These are phyloP conservation scores for Gremmenia infestans DNA, from an alignment of 2,329 filamentous ascomycete species.

Conservation along the genomic window DNA sequence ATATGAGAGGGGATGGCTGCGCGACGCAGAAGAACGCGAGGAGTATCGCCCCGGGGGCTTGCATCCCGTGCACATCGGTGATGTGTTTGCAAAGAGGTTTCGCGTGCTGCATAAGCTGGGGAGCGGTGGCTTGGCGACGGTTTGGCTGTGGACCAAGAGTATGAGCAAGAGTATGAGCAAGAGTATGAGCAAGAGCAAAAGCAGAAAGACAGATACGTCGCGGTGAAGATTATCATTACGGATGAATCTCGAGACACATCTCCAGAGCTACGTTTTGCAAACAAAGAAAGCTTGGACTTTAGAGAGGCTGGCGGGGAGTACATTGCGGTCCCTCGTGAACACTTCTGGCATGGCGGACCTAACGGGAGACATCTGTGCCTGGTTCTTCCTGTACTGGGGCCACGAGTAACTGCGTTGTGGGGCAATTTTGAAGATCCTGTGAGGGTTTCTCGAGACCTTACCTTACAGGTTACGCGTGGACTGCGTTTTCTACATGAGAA, in stretches of 20 bases:
- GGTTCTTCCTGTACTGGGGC: constrained; percentile 10
- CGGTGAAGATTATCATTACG: constrained; percentile 10
- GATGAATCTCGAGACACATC: constrained; percentile 6
- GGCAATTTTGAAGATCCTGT: constrained; percentile 5
- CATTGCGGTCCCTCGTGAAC: constrained; percentile 4
- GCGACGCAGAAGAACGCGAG: constrained; percentile 7
- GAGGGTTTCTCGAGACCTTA: constrained; percentile 3
- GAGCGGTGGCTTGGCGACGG: constrained; percentile 19
- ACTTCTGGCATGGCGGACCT: constrained; percentile 8
- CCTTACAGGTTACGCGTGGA: constrained; percentile 5
- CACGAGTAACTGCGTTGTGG: constrained; percentile 8
- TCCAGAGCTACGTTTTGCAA: constrained; percentile 6
- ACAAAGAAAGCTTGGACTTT: constrained; percentile 6
- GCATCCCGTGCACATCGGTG: constrained; percentile 24
- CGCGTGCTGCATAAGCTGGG: constrained; percentile 25
- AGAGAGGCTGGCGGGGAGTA: constrained; percentile 6
- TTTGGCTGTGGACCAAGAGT: constrained; percentile 21
- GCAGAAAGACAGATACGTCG: constrained; percentile 1
- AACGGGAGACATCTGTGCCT: constrained; percentile 9
- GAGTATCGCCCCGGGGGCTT: constrained; percentile 15
- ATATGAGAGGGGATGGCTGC: constrained; percentile 3
- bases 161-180: neutral
- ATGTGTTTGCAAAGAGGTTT: constrained; percentile 16
- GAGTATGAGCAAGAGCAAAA: neutral
- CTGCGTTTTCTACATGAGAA: constrained; percentile 6